These are phyloP conservation scores for Manihot esculenta DNA, from an alignment of 441 rosid genomes.

Conservation along the genomic window DNA sequence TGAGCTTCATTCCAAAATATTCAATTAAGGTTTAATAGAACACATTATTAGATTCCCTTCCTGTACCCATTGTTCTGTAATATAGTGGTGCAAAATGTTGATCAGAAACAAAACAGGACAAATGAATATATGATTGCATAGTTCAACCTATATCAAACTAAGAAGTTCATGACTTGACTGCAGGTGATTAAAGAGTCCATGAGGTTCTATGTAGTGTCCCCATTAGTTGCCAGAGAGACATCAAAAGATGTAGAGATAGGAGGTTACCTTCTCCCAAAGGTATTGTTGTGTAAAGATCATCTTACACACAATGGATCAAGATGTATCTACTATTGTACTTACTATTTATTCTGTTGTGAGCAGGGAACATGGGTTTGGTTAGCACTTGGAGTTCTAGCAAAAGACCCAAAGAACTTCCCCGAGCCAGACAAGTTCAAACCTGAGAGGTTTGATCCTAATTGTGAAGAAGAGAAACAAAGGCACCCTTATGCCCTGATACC, in stretches of 20 bases:
- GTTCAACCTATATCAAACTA: background rate
- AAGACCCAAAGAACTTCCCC: slow-evolving; percentile 85
- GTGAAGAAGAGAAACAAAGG: slow-evolving; percentile 77
- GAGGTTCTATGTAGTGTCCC: slow-evolving; percentile 79
- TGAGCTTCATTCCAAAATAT: background rate
- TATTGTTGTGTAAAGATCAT: slow-evolving; percentile 21
- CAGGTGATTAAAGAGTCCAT: slow-evolving; percentile 90
- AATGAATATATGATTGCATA: background rate
- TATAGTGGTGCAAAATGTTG: too few species aligned
- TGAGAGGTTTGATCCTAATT: slow-evolving; percentile 72
- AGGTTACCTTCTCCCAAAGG: slow-evolving; percentile 85
- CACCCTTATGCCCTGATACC: slow-evolving; percentile 84
- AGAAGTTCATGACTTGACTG: slow-evolving; percentile 10
- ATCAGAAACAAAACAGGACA: background rate
- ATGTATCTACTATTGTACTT: background rate
- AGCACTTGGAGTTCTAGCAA: slow-evolving; percentile 85
- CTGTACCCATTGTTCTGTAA: too few species aligned
- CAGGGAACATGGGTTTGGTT: slow-evolving; percentile 99
- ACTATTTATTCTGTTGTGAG: slow-evolving; percentile 1
- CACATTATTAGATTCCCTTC: too few species aligned
- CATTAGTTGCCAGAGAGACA: slow-evolving; percentile 85
- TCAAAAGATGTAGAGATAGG: slow-evolving; percentile 76
- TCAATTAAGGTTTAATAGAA: background rate
- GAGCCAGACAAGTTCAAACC: slow-evolving; percentile 87
- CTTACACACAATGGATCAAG: background rate